Evolutionary conservation across 1,284 basidiomycete species (phyloP).

Genomic region (Cryptococcus wingfieldii): DNA sequence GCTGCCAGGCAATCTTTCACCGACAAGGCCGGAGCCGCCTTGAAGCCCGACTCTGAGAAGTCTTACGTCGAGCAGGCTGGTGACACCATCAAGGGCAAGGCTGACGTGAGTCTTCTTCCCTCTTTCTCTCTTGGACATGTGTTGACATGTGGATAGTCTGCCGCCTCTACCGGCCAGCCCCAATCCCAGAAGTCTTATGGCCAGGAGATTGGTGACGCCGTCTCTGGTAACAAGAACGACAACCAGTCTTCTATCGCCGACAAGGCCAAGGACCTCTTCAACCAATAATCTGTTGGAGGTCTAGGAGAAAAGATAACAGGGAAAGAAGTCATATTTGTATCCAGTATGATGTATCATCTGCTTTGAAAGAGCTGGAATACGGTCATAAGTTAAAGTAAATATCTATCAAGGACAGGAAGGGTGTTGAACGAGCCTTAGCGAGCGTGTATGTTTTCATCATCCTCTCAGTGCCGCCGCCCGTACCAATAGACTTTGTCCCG

Average conservation of each 20-base stretch:
- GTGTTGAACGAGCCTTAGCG: too few species aligned
- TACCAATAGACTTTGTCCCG: too few species aligned
- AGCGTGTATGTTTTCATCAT: too few species aligned
- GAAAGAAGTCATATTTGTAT: constrained; percentile 11
- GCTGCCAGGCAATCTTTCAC: constrained; percentile 34
- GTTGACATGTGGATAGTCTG: constrained; percentile 13
- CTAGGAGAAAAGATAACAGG: neutral
- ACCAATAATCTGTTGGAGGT: constrained; percentile 4
- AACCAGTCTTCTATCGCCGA: constrained; percentile 27
- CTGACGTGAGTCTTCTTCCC: constrained; percentile 25
- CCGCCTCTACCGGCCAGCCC: constrained; percentile 36
- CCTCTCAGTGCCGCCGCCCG: too few species aligned
- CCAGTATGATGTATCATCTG: constrained; percentile 1
- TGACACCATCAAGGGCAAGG: constrained; percentile 31
- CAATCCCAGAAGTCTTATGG: constrained; percentile 32
- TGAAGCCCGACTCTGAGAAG: constrained; percentile 43
- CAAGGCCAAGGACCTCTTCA: constrained; percentile 28
- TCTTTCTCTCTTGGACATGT: neutral
- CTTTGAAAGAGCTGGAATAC: neutral
- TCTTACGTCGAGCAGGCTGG: constrained; percentile 33
- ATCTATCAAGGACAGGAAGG: too few species aligned
- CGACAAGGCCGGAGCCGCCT: constrained; percentile 38
- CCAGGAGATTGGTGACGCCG: constrained; percentile 27
- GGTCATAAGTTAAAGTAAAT: too few species aligned
- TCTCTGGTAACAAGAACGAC: constrained; percentile 36